Conservation (phyloP, 331 rosid genomes). For the Telfairia occidentalis region DNA sequence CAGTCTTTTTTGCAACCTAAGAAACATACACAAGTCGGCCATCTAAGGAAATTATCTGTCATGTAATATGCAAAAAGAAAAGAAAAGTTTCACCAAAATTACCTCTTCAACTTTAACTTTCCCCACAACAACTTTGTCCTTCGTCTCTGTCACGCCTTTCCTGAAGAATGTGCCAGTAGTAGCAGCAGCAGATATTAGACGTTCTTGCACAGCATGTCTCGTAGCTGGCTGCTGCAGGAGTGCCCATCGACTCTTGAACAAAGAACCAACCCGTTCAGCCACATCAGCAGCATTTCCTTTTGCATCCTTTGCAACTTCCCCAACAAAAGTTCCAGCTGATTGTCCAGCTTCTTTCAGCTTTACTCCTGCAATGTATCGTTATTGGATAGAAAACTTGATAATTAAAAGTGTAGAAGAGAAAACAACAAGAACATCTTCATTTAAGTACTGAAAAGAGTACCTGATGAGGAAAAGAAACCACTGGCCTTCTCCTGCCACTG, state of each 20-base stretch:
- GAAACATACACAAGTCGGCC: conserved; percentile 16
- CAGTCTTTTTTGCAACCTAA: conserved; percentile 96
- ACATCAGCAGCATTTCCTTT: conserved; percentile 65
- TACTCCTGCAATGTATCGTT: conserved; percentile 42
- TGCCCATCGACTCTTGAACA: conserved; percentile 81
- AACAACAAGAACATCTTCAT: background rate
- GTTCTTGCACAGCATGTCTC: conserved; percentile 81
- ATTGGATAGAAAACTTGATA: conserved; percentile 1
- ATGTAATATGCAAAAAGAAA: background rate
- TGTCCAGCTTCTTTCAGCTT: conserved; percentile 85
- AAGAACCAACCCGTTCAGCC: conserved; percentile 63
- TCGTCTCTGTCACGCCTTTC: conserved; percentile 65
- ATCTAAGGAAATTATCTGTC: background rate
- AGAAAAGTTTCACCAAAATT: conserved; percentile 3
- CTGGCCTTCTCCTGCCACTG: conserved; percentile 84
- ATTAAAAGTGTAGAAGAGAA: conserved; percentile 1
- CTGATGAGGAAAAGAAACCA: conserved; percentile 84
- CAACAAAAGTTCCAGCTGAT: conserved; percentile 84
- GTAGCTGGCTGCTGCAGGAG: conserved; percentile 82
- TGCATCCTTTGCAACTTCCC: conserved; percentile 81
- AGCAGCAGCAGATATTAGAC: conserved; percentile 79
- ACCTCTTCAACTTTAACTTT: conserved; percentile 95
- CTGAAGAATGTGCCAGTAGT: conserved; percentile 69
- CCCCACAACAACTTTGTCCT: conserved; percentile 77
- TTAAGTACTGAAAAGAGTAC: conserved; percentile 24